A percentile compares a stretch with the other conserved stretches of the same genome.
Evolutionary conservation across 1,284 basidiomycete species (phyloP).

Genomic region (Cystobasidium sp.): DNA sequence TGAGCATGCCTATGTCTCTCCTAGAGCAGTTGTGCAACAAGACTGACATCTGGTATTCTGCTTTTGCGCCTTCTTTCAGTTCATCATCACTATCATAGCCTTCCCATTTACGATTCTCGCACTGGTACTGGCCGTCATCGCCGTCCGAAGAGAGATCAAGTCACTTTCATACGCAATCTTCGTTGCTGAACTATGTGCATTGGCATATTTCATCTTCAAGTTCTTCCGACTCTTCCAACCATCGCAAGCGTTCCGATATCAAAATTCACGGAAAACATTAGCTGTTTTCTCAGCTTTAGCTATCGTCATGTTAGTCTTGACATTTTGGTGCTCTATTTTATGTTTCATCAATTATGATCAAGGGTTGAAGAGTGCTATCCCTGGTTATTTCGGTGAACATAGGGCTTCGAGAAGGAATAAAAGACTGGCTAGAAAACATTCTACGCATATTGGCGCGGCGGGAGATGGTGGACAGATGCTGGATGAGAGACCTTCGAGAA

Average conservation of each 20-base stretch:
- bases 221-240: slow-evolving; percentile 68
- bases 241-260: slow-evolving; percentile 14
- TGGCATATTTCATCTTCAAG: slow-evolving; percentile 63
- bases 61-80: slow-evolving; percentile 78
- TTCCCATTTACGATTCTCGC: slow-evolving; percentile 76
- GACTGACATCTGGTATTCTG: slow-evolving; percentile 56
- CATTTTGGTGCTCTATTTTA: slow-evolving; percentile 29
- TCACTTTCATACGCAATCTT: slow-evolving; percentile 62
- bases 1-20: not conserved
- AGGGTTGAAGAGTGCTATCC: slow-evolving; percentile 35
- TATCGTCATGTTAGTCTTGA: slow-evolving; percentile 43
- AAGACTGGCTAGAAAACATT: slow-evolving; percentile 25
- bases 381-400: slow-evolving; percentile 40
- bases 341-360: slow-evolving; percentile 43
- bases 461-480: slow-evolving; percentile 16
- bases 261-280: slow-evolving; percentile 29
- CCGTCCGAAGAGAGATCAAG: slow-evolving; percentile 76
- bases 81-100: slow-evolving; percentile 75
- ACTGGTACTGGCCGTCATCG: slow-evolving; percentile 68
- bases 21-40: not conserved
- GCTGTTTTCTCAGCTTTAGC: slow-evolving; percentile 44
- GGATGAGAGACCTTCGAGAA: slow-evolving; percentile 26
- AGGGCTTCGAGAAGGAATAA: slow-evolving; percentile 18
- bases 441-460: not conserved
- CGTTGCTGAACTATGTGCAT: slow-evolving; percentile 20